phyloP scores from a whole-genome alignment of 768 basidiomycete species.

The Boletus eberwhitei region DNA sequence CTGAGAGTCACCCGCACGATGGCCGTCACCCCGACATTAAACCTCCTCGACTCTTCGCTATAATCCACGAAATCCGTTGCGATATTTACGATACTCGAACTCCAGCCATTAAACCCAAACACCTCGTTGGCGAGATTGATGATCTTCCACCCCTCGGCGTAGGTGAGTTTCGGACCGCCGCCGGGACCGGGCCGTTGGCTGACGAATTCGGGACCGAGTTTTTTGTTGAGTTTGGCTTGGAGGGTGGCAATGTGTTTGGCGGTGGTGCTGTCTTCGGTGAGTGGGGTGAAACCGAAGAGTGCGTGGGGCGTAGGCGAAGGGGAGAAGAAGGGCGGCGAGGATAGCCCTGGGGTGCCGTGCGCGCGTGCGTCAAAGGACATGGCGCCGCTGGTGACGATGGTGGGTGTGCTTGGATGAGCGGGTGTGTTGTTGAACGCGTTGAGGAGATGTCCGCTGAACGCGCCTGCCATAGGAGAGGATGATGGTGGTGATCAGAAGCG shows the following conservation, averaged over 20 bases:
- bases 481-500: slow-evolving; percentile 14
- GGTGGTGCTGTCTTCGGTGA: slow-evolving; percentile 60
- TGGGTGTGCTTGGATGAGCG: slow-evolving; percentile 23
- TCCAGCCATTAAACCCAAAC: slow-evolving; percentile 98
- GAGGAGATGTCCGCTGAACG: slow-evolving; percentile 58
- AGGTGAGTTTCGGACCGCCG: slow-evolving; percentile 83
- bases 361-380: slow-evolving; percentile 60
- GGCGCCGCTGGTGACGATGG: slow-evolving; percentile 46
- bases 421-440: slow-evolving; percentile 36
- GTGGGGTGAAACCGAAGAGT: slow-evolving; percentile 2
- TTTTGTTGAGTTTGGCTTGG: slow-evolving; percentile 79
- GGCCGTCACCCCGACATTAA: slow-evolving; percentile 75
- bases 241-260: slow-evolving; percentile 57
- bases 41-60: slow-evolving; percentile 62
- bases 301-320: not conserved
- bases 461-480: slow-evolving; percentile 47
- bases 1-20: slow-evolving; percentile 82
- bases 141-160: slow-evolving; percentile 97
- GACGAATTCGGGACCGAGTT: slow-evolving; percentile 92
- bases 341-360: slow-evolving; percentile 39
- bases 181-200: slow-evolving; percentile 86
- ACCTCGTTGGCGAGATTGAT: slow-evolving; percentile 98
- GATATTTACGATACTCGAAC: slow-evolving; percentile 70
- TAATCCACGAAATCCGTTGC: slow-evolving; percentile 78
- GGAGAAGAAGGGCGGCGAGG: slow-evolving; percentile 3